Evolutionary conservation across 2,329 filamentous ascomycete species (phyloP).

Genomic region (Lasiodiplodia sp.): DNA sequence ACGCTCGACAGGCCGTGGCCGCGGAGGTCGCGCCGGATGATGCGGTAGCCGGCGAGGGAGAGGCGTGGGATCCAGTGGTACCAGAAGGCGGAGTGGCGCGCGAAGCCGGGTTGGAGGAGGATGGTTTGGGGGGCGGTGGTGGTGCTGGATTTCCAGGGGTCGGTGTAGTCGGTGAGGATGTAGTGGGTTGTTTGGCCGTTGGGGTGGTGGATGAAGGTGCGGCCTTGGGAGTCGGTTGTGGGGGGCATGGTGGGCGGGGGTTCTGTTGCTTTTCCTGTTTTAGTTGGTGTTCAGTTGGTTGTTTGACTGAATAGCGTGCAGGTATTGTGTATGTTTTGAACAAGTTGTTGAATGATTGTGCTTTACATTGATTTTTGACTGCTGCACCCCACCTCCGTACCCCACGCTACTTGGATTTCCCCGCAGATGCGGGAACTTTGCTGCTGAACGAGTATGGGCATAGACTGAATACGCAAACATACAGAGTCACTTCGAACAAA

Average conservation of each 20-base stretch:
- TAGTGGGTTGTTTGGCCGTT: constrained; percentile 44
- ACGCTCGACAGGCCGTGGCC: constrained; percentile 45
- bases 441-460: background rate
- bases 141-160: constrained; percentile 40
- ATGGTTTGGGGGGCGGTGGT: constrained; percentile 37
- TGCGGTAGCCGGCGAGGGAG: constrained; percentile 38
- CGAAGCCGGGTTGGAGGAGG: constrained; percentile 49
- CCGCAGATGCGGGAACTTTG: background rate
- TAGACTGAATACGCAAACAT: background rate
- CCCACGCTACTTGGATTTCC: background rate
- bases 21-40: constrained; percentile 45
- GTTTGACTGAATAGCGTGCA: no score
- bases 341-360: constrained; percentile 10
- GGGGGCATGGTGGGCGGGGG: background rate
- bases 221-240: constrained; percentile 34
- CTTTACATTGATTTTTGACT: background rate
- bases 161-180: constrained; percentile 39
- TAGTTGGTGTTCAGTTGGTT: background rate
- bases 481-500: background rate
- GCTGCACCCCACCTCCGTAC: constrained; percentile 1
- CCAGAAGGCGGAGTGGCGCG: constrained; percentile 44
- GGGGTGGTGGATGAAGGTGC: constrained; percentile 41
- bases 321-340: no score
- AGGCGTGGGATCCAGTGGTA: constrained; percentile 47
- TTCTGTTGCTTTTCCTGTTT: background rate